Evolutionary conservation across 169 alveolate species (phyloP).

Genomic region (Plasmodium knowlesi): DNA sequence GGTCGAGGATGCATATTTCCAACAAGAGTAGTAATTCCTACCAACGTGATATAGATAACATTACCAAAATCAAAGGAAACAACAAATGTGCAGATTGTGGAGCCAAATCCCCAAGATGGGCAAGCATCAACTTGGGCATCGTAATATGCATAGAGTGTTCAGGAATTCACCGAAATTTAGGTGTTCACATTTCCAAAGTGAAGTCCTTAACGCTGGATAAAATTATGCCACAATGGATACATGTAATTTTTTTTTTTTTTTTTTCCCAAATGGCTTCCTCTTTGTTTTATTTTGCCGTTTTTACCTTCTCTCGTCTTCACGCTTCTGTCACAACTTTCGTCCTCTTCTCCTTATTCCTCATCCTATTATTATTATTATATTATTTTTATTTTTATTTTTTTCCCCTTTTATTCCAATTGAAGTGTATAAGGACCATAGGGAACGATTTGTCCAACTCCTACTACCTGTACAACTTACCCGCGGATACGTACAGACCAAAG

Average conservation of each 20-base stretch:
- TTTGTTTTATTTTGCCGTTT: neutral
- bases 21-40: conserved; percentile 14
- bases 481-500: conserved; percentile 34
- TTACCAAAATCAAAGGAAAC: conserved; percentile 89
- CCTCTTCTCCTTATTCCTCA: neutral
- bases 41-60: conserved; percentile 75
- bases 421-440: conserved; percentile 74
- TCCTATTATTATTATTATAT: neutral
- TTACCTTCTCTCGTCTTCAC: neutral
- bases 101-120: conserved; percentile 96
- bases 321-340: conserved; percentile 9
- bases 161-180: conserved; percentile 96
- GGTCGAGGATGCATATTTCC: conserved; percentile 18
- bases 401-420: neutral
- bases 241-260: conserved; percentile 33
- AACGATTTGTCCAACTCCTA: conserved; percentile 78
- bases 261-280: neutral
- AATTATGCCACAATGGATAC: conserved; percentile 89
- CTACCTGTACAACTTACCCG: conserved; percentile 78
- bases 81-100: conserved; percentile 97
- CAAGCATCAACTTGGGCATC: conserved; percentile 95
- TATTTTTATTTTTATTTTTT: neutral
- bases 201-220: conserved; percentile 94
- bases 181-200: conserved; percentile 95
- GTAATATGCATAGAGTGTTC: conserved; percentile 96